phyloP scores from a whole-genome alignment of 306 rosid species.

The Cucurbita moschata region DNA sequence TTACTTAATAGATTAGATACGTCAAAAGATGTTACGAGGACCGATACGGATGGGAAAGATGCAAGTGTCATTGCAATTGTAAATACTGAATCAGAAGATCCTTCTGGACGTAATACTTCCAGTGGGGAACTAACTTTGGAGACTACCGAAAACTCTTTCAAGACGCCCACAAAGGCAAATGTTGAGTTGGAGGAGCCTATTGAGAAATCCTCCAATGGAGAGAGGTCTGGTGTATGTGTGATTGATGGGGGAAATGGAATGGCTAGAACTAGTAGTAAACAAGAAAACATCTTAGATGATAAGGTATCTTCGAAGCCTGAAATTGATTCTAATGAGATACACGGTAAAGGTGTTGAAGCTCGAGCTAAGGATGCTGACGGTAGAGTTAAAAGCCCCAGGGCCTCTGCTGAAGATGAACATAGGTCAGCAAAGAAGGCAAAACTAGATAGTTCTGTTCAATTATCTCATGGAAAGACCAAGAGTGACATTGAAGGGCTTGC shows the following conservation, averaged over 20 bases:
- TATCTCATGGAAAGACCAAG: constrained; percentile 12
- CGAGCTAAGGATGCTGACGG: constrained; percentile 1
- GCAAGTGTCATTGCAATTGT: constrained; percentile 13
- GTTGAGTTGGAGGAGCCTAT: constrained; percentile 11
- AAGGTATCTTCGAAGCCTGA: constrained; percentile 4
- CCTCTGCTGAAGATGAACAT: constrained; percentile 16
- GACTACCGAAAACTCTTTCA: constrained; percentile 6
- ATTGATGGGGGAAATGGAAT: constrained; percentile 5
- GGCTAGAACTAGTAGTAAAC: constrained; percentile 4
- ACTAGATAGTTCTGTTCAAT: constrained; percentile 14
- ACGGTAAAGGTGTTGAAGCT: constrained; percentile 10
- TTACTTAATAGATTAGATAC: constrained; percentile 45
- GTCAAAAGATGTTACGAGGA: constrained; percentile 17
- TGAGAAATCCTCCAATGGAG: constrained; percentile 10
- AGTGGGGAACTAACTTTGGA: constrained; percentile 15
- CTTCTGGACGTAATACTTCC: constrained; percentile 10
- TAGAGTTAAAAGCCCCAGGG: constrained; percentile 9
- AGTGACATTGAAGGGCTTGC: constrained; percentile 9
- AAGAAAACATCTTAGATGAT: constrained; percentile 5
- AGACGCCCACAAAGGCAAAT: constrained; percentile 15
- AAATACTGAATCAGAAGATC: constrained; percentile 20
- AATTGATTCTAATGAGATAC: constrained; percentile 17
- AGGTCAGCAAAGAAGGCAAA: constrained; percentile 33
- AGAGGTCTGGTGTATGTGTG: constrained; percentile 9
- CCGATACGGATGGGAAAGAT: constrained; percentile 27